Evolutionary conservation across 306 rosid genomes (phyloP).

Genomic region (Citrullus amarus): DNA sequence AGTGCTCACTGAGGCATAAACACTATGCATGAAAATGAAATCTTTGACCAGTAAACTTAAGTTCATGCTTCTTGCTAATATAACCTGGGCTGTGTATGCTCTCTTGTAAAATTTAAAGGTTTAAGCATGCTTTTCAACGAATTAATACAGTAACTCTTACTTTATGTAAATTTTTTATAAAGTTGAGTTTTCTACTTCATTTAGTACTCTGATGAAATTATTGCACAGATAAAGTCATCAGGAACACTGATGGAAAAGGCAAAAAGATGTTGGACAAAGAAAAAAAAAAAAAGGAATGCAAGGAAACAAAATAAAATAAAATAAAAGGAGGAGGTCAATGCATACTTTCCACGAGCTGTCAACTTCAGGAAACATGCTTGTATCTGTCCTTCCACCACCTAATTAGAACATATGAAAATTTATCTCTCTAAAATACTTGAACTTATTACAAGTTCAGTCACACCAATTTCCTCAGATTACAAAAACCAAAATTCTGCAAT

Average conservation of each 20-base stretch:
- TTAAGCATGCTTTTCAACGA: background rate
- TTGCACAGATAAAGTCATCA: background rate
- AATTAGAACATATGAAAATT: conserved; percentile 19
- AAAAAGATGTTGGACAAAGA: background rate
- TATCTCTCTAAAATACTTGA: background rate
- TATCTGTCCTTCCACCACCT: conserved; percentile 54
- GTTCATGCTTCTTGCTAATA: background rate
- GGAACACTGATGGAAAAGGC: conserved; percentile 7
- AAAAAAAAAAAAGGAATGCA: background rate
- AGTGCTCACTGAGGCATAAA: background rate
- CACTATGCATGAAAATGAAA: background rate
- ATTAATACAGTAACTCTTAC: background rate
- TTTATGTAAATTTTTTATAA: background rate
- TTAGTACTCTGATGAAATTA: background rate
- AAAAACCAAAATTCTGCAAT: background rate
- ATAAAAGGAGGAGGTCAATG: background rate
- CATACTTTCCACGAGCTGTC: conserved; percentile 90
- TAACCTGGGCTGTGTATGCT: background rate
- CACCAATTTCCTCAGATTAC: background rate
- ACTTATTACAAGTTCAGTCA: background rate
- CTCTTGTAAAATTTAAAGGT: background rate
- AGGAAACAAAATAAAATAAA: background rate
- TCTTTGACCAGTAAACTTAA: background rate
- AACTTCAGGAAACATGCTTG: conserved; percentile 79
- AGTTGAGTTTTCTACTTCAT: background rate